Percentiles rank a stretch among this genome's conserved stretches.
Evolutionary conservation across 2,329 filamentous ascomycete species (phyloP).

Genomic region (Colletotrichum eleusines): DNA sequence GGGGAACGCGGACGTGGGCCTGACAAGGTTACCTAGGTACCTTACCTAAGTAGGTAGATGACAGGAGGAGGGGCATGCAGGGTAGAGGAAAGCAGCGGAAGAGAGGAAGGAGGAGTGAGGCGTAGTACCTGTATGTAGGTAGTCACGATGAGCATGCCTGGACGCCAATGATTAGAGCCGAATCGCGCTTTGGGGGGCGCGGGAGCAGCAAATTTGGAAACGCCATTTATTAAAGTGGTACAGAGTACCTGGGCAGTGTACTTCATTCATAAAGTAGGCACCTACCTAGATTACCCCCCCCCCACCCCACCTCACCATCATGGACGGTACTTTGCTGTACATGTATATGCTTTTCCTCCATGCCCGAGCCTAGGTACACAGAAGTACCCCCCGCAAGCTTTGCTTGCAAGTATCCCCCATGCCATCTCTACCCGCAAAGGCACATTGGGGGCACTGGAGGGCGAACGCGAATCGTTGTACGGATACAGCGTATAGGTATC

Average conservation of each 20-base stretch:
- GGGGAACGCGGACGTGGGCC: not conserved
- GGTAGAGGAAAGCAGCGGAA: not conserved
- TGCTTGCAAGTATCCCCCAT: not conserved
- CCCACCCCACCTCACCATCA: not conserved
- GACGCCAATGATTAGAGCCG: not conserved
- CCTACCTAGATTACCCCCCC: too few relatives aligned
- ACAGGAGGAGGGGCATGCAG: constrained; percentile 8
- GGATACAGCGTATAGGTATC: too few relatives aligned
- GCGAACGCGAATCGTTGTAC: not conserved
- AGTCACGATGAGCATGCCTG: constrained; percentile 30
- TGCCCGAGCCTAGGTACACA: not conserved
- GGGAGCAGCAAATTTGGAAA: constrained; percentile 18
- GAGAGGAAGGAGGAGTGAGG: constrained; percentile 13
- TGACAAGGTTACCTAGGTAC: constrained; percentile 19
- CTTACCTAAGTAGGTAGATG: too few relatives aligned
- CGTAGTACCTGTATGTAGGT: too few relatives aligned
- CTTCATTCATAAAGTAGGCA: too few relatives aligned
- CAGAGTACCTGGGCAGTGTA: too few relatives aligned
- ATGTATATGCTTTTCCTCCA: too few relatives aligned
- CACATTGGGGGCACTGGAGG: not conserved
- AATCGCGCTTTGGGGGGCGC: constrained; percentile 17
- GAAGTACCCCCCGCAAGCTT: not conserved
- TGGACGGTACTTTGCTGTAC: too few relatives aligned
- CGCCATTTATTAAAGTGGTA: not conserved
- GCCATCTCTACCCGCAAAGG: not conserved